phyloP scores from a whole-genome alignment of 805 yeast genomes.

The Spathaspora hagerdaliae region DNA sequence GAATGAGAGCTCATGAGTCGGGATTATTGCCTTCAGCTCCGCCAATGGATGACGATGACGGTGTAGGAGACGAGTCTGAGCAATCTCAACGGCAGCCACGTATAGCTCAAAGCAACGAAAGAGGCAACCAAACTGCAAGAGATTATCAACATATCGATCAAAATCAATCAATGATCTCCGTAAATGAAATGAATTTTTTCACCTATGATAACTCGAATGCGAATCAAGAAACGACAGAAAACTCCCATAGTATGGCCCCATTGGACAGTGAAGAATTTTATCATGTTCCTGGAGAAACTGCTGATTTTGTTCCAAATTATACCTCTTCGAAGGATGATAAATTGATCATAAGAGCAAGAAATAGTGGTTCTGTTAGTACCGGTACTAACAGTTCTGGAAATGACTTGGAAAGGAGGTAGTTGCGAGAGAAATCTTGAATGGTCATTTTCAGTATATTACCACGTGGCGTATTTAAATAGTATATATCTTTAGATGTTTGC shows the following conservation, averaged over 20 bases:
- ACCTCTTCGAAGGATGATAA: slow-evolving; percentile 23
- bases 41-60: slow-evolving; percentile 6
- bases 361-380: not conserved
- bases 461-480: too few relatives aligned
- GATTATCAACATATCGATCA: not conserved
- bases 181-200: slow-evolving; percentile 1
- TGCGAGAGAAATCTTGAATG: too few relatives aligned
- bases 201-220: not conserved
- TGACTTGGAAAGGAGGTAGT: too few relatives aligned
- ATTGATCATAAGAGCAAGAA: slow-evolving; percentile 9
- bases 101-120: not conserved
- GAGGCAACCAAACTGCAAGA: not conserved
- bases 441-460: too few relatives aligned
- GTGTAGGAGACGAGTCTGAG: not conserved
- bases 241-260: not conserved
- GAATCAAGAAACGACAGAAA: not conserved
- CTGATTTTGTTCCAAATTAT: slow-evolving; percentile 27
- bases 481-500: too few relatives aligned
- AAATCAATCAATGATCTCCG: not conserved
- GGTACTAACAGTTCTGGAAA: not conserved
- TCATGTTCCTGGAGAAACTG: slow-evolving; percentile 17
- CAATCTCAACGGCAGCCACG: slow-evolving; percentile 1
- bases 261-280: not conserved
- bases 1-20: slow-evolving; percentile 49
- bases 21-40: slow-evolving; percentile 62